Percentiles rank a stretch among this genome's conserved stretches.
These are phyloP conservation scores for Cavenderia fasciculata DNA, from an alignment of 78 protist species.

Conservation along the genomic window DNA sequence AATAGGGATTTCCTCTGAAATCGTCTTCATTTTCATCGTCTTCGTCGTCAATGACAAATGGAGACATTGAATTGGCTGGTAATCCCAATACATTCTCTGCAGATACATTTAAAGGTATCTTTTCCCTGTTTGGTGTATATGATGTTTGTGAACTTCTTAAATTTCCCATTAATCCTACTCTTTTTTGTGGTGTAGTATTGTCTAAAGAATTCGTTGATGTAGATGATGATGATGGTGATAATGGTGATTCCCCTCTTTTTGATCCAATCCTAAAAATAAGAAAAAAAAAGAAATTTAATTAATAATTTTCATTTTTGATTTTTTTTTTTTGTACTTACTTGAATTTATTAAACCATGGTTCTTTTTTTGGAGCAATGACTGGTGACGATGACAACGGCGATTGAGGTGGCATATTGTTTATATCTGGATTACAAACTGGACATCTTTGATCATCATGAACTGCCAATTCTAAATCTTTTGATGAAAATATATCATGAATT, in stretches of 20 bases:
- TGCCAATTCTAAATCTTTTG: slow-evolving; percentile 37
- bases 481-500: slow-evolving; percentile 60
- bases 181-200: neutral
- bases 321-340: neutral
- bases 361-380: neutral
- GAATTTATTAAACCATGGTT: slow-evolving; percentile 33
- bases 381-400: neutral
- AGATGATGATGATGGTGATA: neutral
- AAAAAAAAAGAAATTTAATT: too few relatives aligned
- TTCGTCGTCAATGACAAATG: slow-evolving; percentile 27
- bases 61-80: neutral
- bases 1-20: slow-evolving; percentile 28
- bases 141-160: neutral
- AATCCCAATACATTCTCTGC: neutral
- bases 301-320: neutral
- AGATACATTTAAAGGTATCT: neutral
- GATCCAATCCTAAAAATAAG: too few relatives aligned
- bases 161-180: neutral
- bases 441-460: slow-evolving; percentile 18
- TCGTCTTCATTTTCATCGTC: slow-evolving; percentile 26
- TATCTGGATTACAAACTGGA: slow-evolving; percentile 58
- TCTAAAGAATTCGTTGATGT: neutral
- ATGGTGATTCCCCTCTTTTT: neutral
- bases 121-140: neutral
- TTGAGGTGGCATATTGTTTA: neutral